A percentile compares a stretch with the other conserved stretches of the same genome.
Conservation (phyloP, 805 yeast species). For the Starmerella khaoyaiensis region DNA sequence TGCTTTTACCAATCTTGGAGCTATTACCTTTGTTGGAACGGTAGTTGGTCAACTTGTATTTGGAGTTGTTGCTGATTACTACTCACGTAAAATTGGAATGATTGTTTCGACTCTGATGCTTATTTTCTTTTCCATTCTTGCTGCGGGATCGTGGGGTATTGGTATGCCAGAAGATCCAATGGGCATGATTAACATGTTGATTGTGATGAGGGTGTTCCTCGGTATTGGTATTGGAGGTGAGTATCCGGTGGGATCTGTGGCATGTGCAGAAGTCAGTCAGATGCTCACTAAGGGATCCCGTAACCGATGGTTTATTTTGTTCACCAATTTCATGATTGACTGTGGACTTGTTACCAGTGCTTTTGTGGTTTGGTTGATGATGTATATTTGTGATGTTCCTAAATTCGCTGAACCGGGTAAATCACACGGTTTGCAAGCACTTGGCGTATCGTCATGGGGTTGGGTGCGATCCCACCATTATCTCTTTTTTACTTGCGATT, state of each 20-base stretch:
- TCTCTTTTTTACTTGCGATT: conserved; percentile 65
- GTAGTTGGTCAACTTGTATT: conserved; percentile 74
- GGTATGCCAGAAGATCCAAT: conserved; percentile 40
- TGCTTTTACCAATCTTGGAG: conserved; percentile 68
- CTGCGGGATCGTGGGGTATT: conserved; percentile 82
- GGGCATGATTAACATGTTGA: conserved; percentile 73
- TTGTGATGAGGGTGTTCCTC: conserved; percentile 71
- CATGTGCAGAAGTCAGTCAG: conserved; percentile 83
- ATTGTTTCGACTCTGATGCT: conserved; percentile 59
- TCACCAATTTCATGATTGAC: conserved; percentile 81
- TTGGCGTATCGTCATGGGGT: conserved; percentile 83
- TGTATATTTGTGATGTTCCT: conserved; percentile 59
- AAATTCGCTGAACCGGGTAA: conserved; percentile 15
- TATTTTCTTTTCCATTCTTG: conserved; percentile 62
- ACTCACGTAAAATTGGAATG: conserved; percentile 77
- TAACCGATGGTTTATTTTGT: conserved; percentile 80
- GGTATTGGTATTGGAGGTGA: conserved; percentile 94
- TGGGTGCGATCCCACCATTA: conserved; percentile 82
- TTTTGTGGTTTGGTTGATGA: conserved; percentile 71
- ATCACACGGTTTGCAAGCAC: conserved; percentile 59
- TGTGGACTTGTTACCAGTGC: conserved; percentile 71
- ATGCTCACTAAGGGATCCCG: conserved; percentile 67
- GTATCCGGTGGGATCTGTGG: conserved; percentile 86
- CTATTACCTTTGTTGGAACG: conserved; percentile 86
- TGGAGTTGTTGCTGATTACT: conserved; percentile 68